phyloP scores from a whole-genome alignment of 2,329 filamentous ascomycete species.

The Cryphonectria radicalis region DNA sequence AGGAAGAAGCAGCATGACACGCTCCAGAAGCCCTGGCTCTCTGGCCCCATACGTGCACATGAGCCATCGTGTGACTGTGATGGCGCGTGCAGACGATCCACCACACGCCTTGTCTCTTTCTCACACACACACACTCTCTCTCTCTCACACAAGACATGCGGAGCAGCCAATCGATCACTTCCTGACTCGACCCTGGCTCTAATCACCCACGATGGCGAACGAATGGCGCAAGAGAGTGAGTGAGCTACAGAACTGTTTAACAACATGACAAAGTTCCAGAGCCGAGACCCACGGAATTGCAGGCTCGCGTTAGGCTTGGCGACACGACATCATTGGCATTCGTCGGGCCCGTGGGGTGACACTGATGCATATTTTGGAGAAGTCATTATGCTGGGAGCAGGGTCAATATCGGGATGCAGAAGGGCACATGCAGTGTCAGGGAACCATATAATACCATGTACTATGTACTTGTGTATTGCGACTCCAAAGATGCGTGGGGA shows the following conservation, averaged over 20 bases:
- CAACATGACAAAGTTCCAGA: neutral
- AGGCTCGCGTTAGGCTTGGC: neutral
- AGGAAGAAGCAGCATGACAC: neutral
- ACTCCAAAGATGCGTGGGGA: neutral
- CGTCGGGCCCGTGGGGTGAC: neutral
- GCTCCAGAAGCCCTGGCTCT: neutral
- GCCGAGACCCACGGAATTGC: neutral
- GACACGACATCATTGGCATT: neutral
- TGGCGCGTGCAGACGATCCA: neutral
- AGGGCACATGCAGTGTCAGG: slow-evolving; percentile 20
- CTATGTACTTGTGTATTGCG: neutral
- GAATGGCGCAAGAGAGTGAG: slow-evolving; percentile 35
- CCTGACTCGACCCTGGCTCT: neutral
- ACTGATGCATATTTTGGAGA: slow-evolving; percentile 1
- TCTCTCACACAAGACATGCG: neutral
- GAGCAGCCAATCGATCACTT: neutral
- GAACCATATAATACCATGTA: slow-evolving; percentile 3
- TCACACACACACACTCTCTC: neutral
- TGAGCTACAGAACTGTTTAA: neutral
- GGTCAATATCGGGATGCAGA: slow-evolving; percentile 14
- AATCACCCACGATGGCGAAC: neutral
- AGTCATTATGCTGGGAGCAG: neutral
- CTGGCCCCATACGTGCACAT: neutral
- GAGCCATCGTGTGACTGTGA: neutral
- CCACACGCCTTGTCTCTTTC: neutral